These are phyloP conservation scores for Phoenix roebelenii DNA, from an alignment of 176 grass and related monocot genomes.

Conservation along the genomic window DNA sequence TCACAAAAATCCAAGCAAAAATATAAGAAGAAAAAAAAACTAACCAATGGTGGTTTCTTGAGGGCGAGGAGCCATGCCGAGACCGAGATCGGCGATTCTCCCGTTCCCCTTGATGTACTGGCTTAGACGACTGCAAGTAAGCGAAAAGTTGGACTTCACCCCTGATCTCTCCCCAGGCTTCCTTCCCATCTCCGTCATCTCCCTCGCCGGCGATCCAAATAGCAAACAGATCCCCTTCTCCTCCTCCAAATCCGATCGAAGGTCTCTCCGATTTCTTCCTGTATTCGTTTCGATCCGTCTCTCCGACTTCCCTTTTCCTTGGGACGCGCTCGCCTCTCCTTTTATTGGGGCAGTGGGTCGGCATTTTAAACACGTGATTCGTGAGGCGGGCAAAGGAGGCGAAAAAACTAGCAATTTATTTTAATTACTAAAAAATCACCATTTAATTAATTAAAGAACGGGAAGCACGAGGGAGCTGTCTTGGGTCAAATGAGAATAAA, in stretches of 20 bases:
- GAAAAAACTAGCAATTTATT: no score
- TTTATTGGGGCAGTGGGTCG: no score
- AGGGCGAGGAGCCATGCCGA: slow-evolving; percentile 24
- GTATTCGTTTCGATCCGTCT: neutral
- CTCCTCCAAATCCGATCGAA: neutral
- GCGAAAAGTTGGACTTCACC: slow-evolving; percentile 57
- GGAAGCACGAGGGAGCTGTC: no score
- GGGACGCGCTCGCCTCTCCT: no score
- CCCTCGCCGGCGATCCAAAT: neutral
- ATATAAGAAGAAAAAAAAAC: neutral
- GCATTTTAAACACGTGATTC: no score
- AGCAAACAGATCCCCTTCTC: slow-evolving; percentile 5
- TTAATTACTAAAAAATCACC: no score
- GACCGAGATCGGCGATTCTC: neutral
- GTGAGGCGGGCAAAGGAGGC: no score
- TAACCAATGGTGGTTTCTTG: slow-evolving; percentile 32
- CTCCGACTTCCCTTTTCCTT: no score
- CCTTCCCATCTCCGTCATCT: slow-evolving; percentile 28
- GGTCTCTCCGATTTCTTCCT: neutral
- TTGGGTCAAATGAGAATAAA: no score
- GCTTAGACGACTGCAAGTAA: slow-evolving; percentile 44
- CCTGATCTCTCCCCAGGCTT: neutral
- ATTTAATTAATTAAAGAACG: no score
- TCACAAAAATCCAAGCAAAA: no score
- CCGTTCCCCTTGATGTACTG: slow-evolving; percentile 64